These are phyloP conservation scores for Cryptococcus neoformans DNA, from an alignment of 1,284 basidiomycete genomes.

Conservation along the genomic window DNA sequence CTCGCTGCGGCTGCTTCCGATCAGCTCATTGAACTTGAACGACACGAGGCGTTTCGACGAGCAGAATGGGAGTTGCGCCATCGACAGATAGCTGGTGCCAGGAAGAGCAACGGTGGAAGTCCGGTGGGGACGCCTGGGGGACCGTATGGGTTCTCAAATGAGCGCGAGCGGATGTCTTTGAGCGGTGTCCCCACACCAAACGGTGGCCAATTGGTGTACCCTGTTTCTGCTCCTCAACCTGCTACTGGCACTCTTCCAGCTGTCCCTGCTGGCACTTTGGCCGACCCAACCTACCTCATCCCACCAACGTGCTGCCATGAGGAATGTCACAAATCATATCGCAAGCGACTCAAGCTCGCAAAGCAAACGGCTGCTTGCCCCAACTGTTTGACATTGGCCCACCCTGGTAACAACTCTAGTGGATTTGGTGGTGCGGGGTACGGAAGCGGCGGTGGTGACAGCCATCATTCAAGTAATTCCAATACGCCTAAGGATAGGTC, in stretches of 20 bases:
- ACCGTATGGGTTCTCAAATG: constrained; percentile 38
- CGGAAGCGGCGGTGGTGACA: constrained; percentile 25
- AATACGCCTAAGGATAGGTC: constrained; percentile 47
- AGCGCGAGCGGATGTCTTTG: constrained; percentile 38
- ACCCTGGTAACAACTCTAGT: constrained; percentile 11
- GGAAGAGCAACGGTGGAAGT: constrained; percentile 60
- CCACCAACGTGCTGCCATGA: constrained; percentile 53
- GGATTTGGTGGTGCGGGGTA: constrained; percentile 20
- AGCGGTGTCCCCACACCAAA: constrained; percentile 31
- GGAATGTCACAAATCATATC: constrained; percentile 54
- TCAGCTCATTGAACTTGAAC: constrained; percentile 80
- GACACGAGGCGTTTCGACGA: constrained; percentile 72
- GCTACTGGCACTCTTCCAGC: constrained; percentile 45
- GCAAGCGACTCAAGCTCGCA: constrained; percentile 51
- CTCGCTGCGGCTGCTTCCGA: constrained; percentile 79
- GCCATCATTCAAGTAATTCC: constrained; percentile 37
- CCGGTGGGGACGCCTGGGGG: constrained; percentile 57
- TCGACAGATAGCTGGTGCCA: constrained; percentile 50
- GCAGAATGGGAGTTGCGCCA: constrained; percentile 81
- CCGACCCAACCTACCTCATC: constrained; percentile 50
- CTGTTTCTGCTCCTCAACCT: constrained; percentile 46
- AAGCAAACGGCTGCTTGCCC: constrained; percentile 49
- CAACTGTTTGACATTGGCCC: constrained; percentile 39
- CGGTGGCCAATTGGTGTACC: constrained; percentile 47
- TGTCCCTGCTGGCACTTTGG: constrained; percentile 48